These are phyloP conservation scores for Colletotrichum sidae DNA, from an alignment of 2,329 filamentous ascomycete species.

Conservation along the genomic window DNA sequence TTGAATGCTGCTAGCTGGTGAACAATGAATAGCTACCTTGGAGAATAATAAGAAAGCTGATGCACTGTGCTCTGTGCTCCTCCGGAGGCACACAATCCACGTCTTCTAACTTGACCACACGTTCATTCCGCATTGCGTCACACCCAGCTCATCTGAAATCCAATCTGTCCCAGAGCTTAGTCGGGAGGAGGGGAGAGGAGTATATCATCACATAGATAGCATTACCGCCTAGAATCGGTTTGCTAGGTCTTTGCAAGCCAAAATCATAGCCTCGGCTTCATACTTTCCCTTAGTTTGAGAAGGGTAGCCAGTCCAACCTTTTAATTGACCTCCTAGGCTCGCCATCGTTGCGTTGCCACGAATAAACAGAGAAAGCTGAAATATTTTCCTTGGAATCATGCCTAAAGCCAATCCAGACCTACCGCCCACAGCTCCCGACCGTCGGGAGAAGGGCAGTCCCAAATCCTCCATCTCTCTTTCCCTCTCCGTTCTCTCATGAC, in stretches of 20 bases:
- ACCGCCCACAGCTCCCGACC: slow-evolving; percentile 23
- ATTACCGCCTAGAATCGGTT: slow-evolving; percentile 13
- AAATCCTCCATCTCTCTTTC: slow-evolving; percentile 18
- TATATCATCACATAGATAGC: neutral
- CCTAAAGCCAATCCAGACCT: slow-evolving; percentile 36
- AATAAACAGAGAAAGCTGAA: slow-evolving; percentile 38
- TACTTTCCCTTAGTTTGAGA: slow-evolving; percentile 35
- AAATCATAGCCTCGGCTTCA: slow-evolving; percentile 29
- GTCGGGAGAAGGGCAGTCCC: slow-evolving; percentile 29
- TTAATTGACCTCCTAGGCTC: slow-evolving; percentile 37
- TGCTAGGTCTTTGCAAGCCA: slow-evolving; percentile 21
- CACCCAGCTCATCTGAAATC: slow-evolving; percentile 4
- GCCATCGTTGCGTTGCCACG: slow-evolving; percentile 34
- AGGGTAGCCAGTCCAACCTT: slow-evolving; percentile 36
- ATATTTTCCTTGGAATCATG: slow-evolving; percentile 39
- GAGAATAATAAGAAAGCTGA: too few relatives aligned
- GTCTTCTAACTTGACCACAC: neutral
- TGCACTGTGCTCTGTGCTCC: too few relatives aligned
- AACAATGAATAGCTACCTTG: too few relatives aligned
- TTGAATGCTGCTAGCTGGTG: too few relatives aligned
- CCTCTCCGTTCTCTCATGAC: slow-evolving; percentile 12
- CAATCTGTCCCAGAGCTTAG: neutral
- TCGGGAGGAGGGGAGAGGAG: neutral
- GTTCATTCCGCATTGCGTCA: slow-evolving; percentile 5
- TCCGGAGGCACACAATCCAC: neutral